Conservation (phyloP, 805 yeast genomes). For the Candida tammaniensis region DNA sequence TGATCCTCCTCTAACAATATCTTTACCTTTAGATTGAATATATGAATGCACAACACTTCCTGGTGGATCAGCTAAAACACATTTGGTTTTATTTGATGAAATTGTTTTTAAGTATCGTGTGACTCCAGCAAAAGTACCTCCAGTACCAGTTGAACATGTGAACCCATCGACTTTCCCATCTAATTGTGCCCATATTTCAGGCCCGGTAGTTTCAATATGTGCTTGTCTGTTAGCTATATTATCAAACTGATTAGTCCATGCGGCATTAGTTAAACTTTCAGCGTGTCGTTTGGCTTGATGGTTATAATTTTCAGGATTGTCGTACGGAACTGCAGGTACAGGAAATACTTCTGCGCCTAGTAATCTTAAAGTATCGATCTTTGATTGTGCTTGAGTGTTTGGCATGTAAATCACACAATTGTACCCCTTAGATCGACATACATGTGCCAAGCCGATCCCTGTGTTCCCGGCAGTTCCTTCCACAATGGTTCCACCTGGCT, state of each 20-base stretch:
- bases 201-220: constrained; percentile 87
- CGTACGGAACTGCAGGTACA: constrained; percentile 82
- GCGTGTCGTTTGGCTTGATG: constrained; percentile 88
- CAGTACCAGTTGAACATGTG: constrained; percentile 91
- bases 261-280: constrained; percentile 69
- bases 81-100: constrained; percentile 52
- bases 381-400: constrained; percentile 78
- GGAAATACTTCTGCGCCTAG: constrained; percentile 87
- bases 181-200: constrained; percentile 86
- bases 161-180: constrained; percentile 77
- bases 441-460: constrained; percentile 86
- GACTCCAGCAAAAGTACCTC: constrained; percentile 87
- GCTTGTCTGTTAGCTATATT: constrained; percentile 85
- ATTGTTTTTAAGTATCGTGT: constrained; percentile 74
- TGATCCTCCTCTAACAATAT: constrained; percentile 70
- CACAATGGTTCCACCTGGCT: constrained; percentile 81
- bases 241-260: constrained; percentile 93
- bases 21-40: constrained; percentile 66
- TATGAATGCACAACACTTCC: constrained; percentile 83
- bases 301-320: constrained; percentile 81
- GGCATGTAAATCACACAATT: constrained; percentile 89
- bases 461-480: constrained; percentile 97
- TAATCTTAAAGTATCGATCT: constrained; percentile 68
- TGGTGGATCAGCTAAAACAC: constrained; percentile 88
- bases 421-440: constrained; percentile 80